Evolutionary conservation across 176 grass and related monocot species (phyloP), one percentile per base, ranked within the genome.

Genomic region (Cymbopogon citratus): DNA sequence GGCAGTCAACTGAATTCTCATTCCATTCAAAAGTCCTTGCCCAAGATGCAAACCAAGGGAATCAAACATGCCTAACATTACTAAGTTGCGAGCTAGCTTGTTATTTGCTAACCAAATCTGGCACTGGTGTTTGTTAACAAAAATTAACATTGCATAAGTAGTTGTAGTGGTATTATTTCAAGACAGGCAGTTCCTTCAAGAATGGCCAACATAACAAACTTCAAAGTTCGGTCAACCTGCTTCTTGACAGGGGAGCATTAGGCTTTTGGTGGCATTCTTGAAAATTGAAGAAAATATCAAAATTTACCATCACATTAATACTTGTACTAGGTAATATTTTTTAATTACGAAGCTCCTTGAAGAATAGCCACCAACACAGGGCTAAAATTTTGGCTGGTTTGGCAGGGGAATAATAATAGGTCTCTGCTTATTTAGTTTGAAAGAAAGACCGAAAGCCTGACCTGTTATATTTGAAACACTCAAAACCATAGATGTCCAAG

Each of bases 401-500:
- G 15, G 27, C 19, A 15, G 26, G 65, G 60, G 19, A 85, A 2
- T 27, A 74, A 2, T 27, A 74, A n/a, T 75, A 54, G 11, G 16
- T 12, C 12, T 29, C 74, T 66, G 60, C 33, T 57, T 74, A 70
- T 57, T 57, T n/a, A 80, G 26, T 38, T 86, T 41, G 33, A 73
- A 68, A 73, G n/a, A 86, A 86, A 66, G 12, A 60, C 5, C 15
- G 18, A 49, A 60, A 78, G 34, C 18, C 73, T 77, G 34, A 97
- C 93, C 93, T 97, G 69, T 97, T 97, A 87, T 89, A 87, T 85
- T 91, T 91, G 31, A 97, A 97, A 85, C 86, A 97, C 73, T 97
- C 93, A 79, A 97, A 97, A 74, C 93, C 93, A 87, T 97, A 97
- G 46, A 97, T 97, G 71, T 97, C 93, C 76, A 97, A 88, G 67